Evolutionary conservation across 768 basidiomycete genomes (phyloP).

Genomic region (Calvatia gigantea): DNA sequence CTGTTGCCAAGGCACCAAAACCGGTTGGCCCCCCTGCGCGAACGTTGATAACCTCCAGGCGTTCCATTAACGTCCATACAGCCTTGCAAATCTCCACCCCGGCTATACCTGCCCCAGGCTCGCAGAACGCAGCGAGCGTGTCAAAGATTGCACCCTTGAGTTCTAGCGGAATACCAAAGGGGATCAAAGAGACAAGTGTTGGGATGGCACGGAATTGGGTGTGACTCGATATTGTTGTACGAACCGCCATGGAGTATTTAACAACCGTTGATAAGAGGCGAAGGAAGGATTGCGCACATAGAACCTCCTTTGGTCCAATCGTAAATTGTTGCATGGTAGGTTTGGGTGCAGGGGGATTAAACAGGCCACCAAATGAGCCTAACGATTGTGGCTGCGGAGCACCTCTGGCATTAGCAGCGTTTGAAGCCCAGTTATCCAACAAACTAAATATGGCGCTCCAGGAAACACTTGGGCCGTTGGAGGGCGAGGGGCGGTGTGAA

Average conservation of each 20-base stretch:
- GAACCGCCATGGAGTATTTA: conserved; percentile 70
- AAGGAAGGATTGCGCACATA: conserved; percentile 78
- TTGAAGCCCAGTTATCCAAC: conserved; percentile 70
- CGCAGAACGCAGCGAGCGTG: conserved; percentile 77
- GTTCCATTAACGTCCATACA: conserved; percentile 84
- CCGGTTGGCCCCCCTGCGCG: conserved; percentile 39
- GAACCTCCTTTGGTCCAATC: conserved; percentile 65
- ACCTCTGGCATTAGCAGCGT: conserved; percentile 43
- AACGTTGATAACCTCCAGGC: conserved; percentile 78
- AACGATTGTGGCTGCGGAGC: conserved; percentile 42
- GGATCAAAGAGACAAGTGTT: conserved; percentile 74
- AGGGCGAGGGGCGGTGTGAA: conserved; percentile 46
- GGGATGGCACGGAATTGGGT: conserved; percentile 79
- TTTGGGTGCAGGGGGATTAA: conserved; percentile 36
- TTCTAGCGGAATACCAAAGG: conserved; percentile 82
- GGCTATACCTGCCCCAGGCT: conserved; percentile 67
- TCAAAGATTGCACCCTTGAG: conserved; percentile 85
- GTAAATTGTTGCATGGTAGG: conserved; percentile 44
- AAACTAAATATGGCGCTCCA: conserved; percentile 76
- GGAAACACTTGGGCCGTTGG: conserved; percentile 58
- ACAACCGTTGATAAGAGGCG: conserved; percentile 75
- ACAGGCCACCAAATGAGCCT: conserved; percentile 26
- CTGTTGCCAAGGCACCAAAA: conserved; percentile 47
- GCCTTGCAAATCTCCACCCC: conserved; percentile 81
- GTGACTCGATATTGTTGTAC: conserved; percentile 73